Evolutionary conservation across 345 rosid species (phyloP).

Genomic region (Brassica carinata): DNA sequence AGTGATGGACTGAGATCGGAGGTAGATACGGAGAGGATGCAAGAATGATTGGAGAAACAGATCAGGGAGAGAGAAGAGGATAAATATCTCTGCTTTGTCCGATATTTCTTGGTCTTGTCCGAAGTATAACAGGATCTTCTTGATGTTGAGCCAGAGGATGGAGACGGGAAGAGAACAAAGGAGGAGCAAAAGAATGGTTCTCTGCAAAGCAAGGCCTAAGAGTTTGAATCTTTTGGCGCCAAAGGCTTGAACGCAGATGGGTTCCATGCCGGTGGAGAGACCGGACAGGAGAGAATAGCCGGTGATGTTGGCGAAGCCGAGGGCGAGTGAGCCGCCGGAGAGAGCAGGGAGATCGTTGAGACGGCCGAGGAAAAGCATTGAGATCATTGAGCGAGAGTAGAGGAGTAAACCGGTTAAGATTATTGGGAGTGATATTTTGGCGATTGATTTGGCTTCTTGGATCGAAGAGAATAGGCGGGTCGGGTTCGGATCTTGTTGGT

Average conservation of each 20-base stretch:
- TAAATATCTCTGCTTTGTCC: slow-evolving; percentile 59
- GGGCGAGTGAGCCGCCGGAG: slow-evolving; percentile 83
- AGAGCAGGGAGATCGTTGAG: slow-evolving; percentile 66
- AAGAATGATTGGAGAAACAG: slow-evolving; percentile 64
- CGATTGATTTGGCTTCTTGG: slow-evolving; percentile 58
- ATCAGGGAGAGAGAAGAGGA: slow-evolving; percentile 79
- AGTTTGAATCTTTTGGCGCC: slow-evolving; percentile 75
- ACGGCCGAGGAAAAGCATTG: slow-evolving; percentile 89
- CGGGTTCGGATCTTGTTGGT: slow-evolving; percentile 32
- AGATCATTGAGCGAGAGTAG: slow-evolving; percentile 79
- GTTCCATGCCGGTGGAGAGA: slow-evolving; percentile 90
- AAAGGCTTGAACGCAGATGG: slow-evolving; percentile 89
- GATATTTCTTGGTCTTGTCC: slow-evolving; percentile 71
- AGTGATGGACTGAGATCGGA: slow-evolving; percentile 72
- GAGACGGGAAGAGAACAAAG: slow-evolving; percentile 62
- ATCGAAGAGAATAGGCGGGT: slow-evolving; percentile 42
- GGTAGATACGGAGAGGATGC: slow-evolving; percentile 80
- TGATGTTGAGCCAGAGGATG: slow-evolving; percentile 74
- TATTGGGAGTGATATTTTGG: slow-evolving; percentile 65
- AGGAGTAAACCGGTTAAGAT: slow-evolving; percentile 69
- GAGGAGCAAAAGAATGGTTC: slow-evolving; percentile 65
- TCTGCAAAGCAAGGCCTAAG: slow-evolving; percentile 72
- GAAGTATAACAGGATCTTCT: slow-evolving; percentile 55
- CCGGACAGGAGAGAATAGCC: slow-evolving; percentile 90
- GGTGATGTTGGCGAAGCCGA: slow-evolving; percentile 91